Conservation (phyloP, 371 early-diverging fungal species). For the Rhizopus stolonifer region DNA sequence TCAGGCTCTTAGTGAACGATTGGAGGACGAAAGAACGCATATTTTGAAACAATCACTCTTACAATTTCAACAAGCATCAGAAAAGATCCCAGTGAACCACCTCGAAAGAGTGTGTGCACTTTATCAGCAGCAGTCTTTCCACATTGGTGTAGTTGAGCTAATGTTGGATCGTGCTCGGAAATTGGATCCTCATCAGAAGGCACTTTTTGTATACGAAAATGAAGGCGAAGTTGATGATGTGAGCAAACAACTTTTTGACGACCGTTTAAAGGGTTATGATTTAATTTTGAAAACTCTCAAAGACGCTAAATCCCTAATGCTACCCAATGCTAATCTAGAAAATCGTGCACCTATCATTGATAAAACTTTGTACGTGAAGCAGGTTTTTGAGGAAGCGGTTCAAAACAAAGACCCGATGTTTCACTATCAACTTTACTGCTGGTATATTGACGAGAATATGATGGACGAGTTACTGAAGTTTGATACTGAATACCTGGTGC, state of each 20-base stretch:
- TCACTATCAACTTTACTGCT: slow-evolving; percentile 70
- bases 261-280: slow-evolving; percentile 1
- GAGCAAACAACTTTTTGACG: neutral
- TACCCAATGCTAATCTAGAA: neutral
- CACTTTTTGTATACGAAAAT: slow-evolving; percentile 44
- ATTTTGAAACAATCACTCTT: slow-evolving; percentile 60
- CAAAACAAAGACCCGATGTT: slow-evolving; percentile 60
- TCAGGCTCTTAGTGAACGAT: slow-evolving; percentile 42
- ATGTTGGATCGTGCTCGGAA: slow-evolving; percentile 69
- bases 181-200: slow-evolving; percentile 62
- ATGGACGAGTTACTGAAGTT: slow-evolving; percentile 29
- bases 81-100: slow-evolving; percentile 46
- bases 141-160: slow-evolving; percentile 64
- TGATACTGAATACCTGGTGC: slow-evolving; percentile 62
- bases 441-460: slow-evolving; percentile 53
- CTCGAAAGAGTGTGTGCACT: slow-evolving; percentile 57
- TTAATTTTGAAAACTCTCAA: slow-evolving; percentile 7
- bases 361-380: neutral
- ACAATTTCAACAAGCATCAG: slow-evolving; percentile 53
- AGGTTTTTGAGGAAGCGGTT: slow-evolving; percentile 44
- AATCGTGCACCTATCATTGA: slow-evolving; percentile 1
- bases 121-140: slow-evolving; percentile 55
- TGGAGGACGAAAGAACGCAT: slow-evolving; percentile 44
- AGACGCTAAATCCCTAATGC: slow-evolving; percentile 45
- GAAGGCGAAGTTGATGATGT: neutral